Percentiles rank a stretch among this genome's conserved stretches.
These are phyloP conservation scores for Triglochin maritima DNA, from an alignment of 106 monocot species.

Conservation along the genomic window DNA sequence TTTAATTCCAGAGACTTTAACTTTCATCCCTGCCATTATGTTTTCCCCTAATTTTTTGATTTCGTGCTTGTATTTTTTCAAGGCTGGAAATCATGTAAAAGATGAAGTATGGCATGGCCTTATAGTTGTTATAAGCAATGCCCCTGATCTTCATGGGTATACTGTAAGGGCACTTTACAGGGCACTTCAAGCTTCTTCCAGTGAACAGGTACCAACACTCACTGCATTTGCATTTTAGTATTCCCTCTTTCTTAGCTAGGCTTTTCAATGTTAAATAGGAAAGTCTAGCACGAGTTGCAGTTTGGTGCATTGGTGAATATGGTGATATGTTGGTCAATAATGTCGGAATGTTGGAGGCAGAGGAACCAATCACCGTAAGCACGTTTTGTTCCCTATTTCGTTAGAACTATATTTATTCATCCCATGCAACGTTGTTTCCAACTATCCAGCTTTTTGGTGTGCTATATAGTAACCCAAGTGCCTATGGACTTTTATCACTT, in stretches of 20 bases:
- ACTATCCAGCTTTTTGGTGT: not conserved
- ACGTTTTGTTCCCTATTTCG: not conserved
- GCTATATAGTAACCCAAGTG: too few relatives aligned
- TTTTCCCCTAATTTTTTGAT: too few relatives aligned
- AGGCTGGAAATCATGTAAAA: constrained; percentile 80
- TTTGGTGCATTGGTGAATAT: constrained; percentile 99
- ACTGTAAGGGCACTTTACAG: constrained; percentile 81
- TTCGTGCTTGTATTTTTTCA: not conserved
- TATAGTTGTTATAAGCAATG: constrained; percentile 90
- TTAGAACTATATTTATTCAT: not conserved
- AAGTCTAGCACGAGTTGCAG: constrained; percentile 72
- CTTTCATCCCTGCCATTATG: too few relatives aligned
- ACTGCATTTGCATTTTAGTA: not conserved
- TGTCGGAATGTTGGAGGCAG: constrained; percentile 53
- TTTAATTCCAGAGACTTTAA: too few relatives aligned
- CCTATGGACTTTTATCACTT: too few relatives aligned
- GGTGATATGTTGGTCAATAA: constrained; percentile 89
- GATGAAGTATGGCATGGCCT: constrained; percentile 98
- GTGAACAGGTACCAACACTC: constrained; percentile 51
- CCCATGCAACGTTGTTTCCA: not conserved
- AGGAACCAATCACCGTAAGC: constrained; percentile 89
- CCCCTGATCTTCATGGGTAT: constrained; percentile 94
- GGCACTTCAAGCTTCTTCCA: constrained; percentile 46
- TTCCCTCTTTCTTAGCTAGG: constrained; percentile 4
- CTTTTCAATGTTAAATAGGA: constrained; percentile 26